Percentiles rank a stretch among this genome's conserved stretches.
Conservation (phyloP, 257 asterid genomes). For the Forsythia suspensa region DNA sequence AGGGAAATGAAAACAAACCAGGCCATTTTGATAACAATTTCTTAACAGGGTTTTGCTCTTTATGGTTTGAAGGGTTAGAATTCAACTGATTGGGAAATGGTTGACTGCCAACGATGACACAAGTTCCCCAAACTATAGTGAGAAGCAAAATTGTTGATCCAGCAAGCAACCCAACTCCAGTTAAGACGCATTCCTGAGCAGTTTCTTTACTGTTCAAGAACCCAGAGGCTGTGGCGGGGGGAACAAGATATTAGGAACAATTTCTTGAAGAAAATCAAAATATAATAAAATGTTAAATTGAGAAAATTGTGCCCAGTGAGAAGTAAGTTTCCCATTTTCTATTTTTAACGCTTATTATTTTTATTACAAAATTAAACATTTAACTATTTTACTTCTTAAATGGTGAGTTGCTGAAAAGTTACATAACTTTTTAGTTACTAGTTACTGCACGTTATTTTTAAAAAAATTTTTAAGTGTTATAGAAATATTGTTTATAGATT, state of each 20-base stretch:
- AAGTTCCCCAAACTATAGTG: conserved; percentile 62
- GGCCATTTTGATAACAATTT: conserved; percentile 42
- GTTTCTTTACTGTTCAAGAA: conserved; percentile 45
- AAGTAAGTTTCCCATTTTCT: too few species aligned
- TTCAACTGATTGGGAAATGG: conserved; percentile 6
- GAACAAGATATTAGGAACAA: neutral
- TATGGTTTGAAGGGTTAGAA: conserved; percentile 8
- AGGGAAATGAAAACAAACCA: conserved; percentile 24
- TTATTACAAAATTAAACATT: too few species aligned
- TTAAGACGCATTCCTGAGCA: conserved; percentile 51
- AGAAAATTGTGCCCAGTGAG: too few species aligned
- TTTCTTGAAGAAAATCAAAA: neutral
- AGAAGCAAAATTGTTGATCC: conserved; percentile 70
- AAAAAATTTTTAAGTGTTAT: too few species aligned
- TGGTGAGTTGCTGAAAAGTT: too few species aligned
- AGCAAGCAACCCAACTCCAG: conserved; percentile 71
- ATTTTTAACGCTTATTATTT: too few species aligned
- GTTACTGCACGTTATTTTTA: too few species aligned
- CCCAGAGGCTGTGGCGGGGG: conserved; percentile 49
- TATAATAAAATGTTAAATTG: too few species aligned
- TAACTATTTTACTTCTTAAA: too few species aligned
- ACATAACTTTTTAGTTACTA: too few species aligned
- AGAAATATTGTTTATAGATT: too few species aligned
- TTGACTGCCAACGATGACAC: conserved; percentile 46
- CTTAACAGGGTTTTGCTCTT: conserved; percentile 24